Percentiles rank a stretch among this genome's conserved stretches.
phyloP scores from a whole-genome alignment of 495 filamentous ascomycete species.

The Cairneyella variabilis region DNA sequence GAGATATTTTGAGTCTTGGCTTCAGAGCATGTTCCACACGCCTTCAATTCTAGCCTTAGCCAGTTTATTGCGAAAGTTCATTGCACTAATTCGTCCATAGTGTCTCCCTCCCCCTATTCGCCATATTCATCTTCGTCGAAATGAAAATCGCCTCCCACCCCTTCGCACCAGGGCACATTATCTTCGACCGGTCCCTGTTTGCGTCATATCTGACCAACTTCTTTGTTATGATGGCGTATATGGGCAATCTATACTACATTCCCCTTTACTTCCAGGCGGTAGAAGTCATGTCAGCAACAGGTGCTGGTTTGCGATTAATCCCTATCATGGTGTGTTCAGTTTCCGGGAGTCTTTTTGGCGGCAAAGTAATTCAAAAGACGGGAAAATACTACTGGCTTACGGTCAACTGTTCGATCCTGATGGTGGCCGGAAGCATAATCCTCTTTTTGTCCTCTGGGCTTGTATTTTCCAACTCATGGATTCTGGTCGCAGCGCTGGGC shows the following conservation, averaged over 20 bases:
- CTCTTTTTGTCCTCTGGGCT: constrained; percentile 60
- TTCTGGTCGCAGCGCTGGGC: constrained; percentile 53
- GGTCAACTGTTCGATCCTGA: constrained; percentile 46
- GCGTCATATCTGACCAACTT: constrained; percentile 72
- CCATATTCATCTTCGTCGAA: constrained; percentile 68
- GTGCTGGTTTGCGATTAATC: constrained; percentile 62
- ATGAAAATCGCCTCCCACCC: constrained; percentile 67
- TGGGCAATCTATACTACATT: constrained; percentile 68
- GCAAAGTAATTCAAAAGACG: constrained; percentile 68
- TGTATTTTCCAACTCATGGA: constrained; percentile 33
- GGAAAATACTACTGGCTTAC: constrained; percentile 80
- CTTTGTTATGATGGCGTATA: constrained; percentile 66
- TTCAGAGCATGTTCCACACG: no score
- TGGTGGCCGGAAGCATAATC: constrained; percentile 48
- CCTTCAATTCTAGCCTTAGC: no score
- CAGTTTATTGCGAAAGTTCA: no score
- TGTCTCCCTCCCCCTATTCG: constrained; percentile 57
- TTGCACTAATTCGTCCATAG: no score
- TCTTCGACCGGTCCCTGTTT: constrained; percentile 66
- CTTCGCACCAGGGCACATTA: constrained; percentile 76
- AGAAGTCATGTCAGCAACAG: constrained; percentile 59
- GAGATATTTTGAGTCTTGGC: no score
- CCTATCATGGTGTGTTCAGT: constrained; percentile 64
- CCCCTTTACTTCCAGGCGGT: constrained; percentile 80
- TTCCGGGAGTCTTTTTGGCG: constrained; percentile 63